phyloP scores from a whole-genome alignment of 345 rosid genomes.

The Cardamine resedifolia region DNA sequence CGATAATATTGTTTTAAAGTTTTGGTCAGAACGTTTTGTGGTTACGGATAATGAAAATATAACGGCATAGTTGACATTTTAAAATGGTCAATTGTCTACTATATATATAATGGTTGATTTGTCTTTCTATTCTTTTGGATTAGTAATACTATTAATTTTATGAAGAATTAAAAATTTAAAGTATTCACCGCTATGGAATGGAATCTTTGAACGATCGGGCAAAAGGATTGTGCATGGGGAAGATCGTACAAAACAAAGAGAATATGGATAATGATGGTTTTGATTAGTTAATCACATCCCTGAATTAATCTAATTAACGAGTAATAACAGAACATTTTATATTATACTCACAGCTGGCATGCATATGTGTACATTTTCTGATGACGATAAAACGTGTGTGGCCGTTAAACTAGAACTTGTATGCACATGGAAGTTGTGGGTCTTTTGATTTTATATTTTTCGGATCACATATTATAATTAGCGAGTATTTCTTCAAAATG shows the following conservation, averaged over 20 bases:
- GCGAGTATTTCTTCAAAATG: background rate
- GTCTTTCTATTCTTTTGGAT: background rate
- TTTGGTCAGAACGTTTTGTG: slow-evolving; percentile 10
- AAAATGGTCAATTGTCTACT: background rate
- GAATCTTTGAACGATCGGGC: slow-evolving; percentile 10
- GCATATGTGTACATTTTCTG: slow-evolving; percentile 4
- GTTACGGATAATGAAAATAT: slow-evolving; percentile 8
- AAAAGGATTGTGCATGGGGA: slow-evolving; percentile 14
- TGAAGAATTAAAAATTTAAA: background rate
- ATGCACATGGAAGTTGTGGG: slow-evolving; percentile 9
- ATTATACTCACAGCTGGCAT: slow-evolving; percentile 17
- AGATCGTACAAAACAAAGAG: slow-evolving; percentile 12
- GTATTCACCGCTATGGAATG: slow-evolving; percentile 34
- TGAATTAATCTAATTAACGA: background rate
- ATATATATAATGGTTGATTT: background rate
- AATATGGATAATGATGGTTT: background rate
- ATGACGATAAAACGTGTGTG: slow-evolving; percentile 30
- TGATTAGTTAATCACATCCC: slow-evolving; percentile 14
- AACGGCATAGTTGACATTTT: slow-evolving; percentile 24
- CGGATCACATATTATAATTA: background rate
- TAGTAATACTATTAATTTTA: background rate
- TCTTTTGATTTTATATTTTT: background rate
- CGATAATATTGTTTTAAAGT: background rate
- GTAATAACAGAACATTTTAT: background rate
- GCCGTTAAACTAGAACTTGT: slow-evolving; percentile 15